Evolutionary conservation across 2,329 filamentous ascomycete genomes (phyloP), one percentile per base, ranked within the genome.

Genomic region (Lecanicillium sp.): DNA sequence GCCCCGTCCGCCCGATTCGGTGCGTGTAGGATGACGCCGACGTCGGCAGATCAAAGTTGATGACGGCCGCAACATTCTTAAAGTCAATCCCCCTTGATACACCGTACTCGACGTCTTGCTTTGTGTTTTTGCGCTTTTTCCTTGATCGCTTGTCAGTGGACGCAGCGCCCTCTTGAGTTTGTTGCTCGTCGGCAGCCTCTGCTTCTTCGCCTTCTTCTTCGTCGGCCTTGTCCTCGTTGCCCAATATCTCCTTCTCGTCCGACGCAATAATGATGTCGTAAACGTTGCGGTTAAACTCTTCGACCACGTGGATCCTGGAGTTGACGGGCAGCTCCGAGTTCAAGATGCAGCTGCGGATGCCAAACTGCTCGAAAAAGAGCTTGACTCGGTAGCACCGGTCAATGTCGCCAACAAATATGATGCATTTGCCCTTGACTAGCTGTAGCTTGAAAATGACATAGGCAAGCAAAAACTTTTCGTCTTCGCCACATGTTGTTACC

Each of bases 231-330:
- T 71, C 68, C 38, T 81, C 77, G 15, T 78, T 73, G 11, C 84
- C 87, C 9, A 95, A 60, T 9, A 94, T 76, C 55, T 94, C 88
- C 43, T 48, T 49, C 56, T 95, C 89, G 51, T 98, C 92, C 1
- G 87, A 89, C 1, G 92, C 92, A 51, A 98, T 95, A 49, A 98
- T 89, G 45, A 96, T 95, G 52, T 98, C 90, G 70, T 98, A 98
- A 6, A 96, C 80, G 38, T 86, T 85, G 62, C 85, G 85, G 67
- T 96, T 98, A 65, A 98, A 98, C 58, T 96, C 88, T 52, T 96
- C 85, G 3, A 98, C 90, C 2, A 95, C 88, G 56, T 98, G 90
- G 29, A 95, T 79, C 43, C 92, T 75, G 2, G 85, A 92, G 54
- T 95, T 95, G 48, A 96, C 81, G 0, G 92, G 92, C 27, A 98